A percentile compares a stretch with the other conserved stretches of the same genome.
Evolutionary conservation across 306 rosid species (phyloP).

Genomic region (Sicyos edulis): DNA sequence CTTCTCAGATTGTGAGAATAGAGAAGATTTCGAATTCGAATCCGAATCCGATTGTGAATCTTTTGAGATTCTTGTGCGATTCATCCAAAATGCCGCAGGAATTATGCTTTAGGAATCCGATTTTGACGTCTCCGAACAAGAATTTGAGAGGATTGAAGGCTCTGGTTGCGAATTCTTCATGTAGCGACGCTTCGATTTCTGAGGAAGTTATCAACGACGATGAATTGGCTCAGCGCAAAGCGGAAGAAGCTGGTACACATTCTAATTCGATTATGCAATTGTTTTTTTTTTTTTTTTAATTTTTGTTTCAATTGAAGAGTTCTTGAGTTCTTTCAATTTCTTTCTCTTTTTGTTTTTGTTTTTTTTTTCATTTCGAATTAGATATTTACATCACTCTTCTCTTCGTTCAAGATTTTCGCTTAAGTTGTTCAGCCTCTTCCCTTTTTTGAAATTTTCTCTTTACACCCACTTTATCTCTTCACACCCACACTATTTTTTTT

Average conservation of each 20-base stretch:
- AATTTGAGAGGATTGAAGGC: constrained; percentile 59
- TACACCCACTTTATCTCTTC: constrained; percentile 5
- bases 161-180: constrained; percentile 26
- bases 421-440: not conserved
- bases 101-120: constrained; percentile 28
- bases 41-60: not conserved
- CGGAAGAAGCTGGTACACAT: constrained; percentile 88
- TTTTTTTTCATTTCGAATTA: not conserved
- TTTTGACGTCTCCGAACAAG: constrained; percentile 56
- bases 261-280: not conserved
- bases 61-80: not conserved
- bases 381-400: not conserved
- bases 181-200: constrained; percentile 31
- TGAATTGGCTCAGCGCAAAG: constrained; percentile 92
- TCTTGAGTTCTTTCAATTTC: not conserved
- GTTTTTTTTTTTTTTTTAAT: not conserved
- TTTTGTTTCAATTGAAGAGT: not conserved
- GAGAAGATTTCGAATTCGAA: not conserved
- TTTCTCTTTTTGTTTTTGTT: not conserved
- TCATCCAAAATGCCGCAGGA: constrained; percentile 60
- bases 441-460: not conserved
- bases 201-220: constrained; percentile 77
- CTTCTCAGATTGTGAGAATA: not conserved
- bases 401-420: not conserved
- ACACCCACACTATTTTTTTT: not conserved